These are phyloP conservation scores for Dissoconium aciculare DNA, from an alignment of 2,329 filamentous ascomycete species.

Conservation along the genomic window DNA sequence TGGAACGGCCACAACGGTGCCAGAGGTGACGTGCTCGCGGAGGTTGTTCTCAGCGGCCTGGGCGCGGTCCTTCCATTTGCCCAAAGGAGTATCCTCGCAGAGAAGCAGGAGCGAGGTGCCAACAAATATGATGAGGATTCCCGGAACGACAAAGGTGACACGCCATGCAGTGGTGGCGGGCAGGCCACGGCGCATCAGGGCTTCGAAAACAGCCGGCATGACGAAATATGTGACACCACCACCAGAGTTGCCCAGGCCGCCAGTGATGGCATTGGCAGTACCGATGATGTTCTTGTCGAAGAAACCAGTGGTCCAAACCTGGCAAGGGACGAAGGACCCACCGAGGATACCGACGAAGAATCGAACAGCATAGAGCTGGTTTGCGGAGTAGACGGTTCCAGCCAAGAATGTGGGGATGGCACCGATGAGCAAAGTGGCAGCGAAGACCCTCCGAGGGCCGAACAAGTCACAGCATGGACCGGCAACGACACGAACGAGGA, in stretches of 20 bases:
- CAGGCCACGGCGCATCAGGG: constrained; percentile 48
- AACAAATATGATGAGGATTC: constrained; percentile 54
- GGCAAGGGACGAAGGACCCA: constrained; percentile 67
- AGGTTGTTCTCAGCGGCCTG: constrained; percentile 42
- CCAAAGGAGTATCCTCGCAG: constrained; percentile 69
- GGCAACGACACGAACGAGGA: constrained; percentile 61
- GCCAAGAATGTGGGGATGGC: constrained; percentile 70
- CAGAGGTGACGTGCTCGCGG: constrained; percentile 30
- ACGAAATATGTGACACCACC: constrained; percentile 87
- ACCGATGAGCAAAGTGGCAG: constrained; percentile 59
- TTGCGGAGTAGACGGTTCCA: constrained; percentile 54
- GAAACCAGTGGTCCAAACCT: constrained; percentile 86
- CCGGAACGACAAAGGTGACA: constrained; percentile 69
- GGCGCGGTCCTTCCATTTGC: constrained; percentile 60
- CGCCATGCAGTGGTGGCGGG: constrained; percentile 61
- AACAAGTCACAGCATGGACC: constrained; percentile 77
- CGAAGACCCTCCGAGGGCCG: constrained; percentile 68
- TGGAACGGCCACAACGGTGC: constrained; percentile 36
- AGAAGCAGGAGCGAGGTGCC: constrained; percentile 53
- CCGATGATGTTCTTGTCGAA: constrained; percentile 88
- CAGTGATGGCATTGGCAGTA: constrained; percentile 72
- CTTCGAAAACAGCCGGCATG: constrained; percentile 81
- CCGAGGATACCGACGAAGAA: constrained; percentile 74
- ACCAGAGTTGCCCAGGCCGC: constrained; percentile 73
- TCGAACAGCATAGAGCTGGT: constrained; percentile 54